phyloP scores from a whole-genome alignment of 352 stramenopile genomes.

The Pythium biforme region DNA sequence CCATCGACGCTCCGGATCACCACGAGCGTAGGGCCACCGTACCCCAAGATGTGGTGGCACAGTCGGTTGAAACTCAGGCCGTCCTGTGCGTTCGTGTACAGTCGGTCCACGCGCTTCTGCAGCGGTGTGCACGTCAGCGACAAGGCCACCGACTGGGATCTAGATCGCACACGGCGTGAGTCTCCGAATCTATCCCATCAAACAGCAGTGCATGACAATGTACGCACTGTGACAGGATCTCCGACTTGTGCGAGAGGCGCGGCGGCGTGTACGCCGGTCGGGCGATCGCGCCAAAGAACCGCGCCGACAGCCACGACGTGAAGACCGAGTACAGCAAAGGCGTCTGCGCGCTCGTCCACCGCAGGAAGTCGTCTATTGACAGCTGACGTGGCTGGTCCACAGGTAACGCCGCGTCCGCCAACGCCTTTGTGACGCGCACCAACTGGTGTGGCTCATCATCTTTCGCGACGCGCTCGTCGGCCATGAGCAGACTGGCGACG shows the following conservation, averaged over 20 bases:
- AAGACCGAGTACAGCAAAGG: conserved; percentile 80
- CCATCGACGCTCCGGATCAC: conserved; percentile 69
- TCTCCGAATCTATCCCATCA: background rate
- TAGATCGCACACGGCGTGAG: conserved; percentile 17
- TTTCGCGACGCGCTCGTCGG: conserved; percentile 26
- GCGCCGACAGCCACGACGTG: conserved; percentile 62
- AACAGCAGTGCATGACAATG: no score
- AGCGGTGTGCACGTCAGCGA: conserved; percentile 56
- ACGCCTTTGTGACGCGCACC: conserved; percentile 36
- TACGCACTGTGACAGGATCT: conserved; percentile 67
- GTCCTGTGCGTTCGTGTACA: conserved; percentile 82
- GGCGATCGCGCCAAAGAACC: conserved; percentile 49
- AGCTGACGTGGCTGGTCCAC: conserved; percentile 27
- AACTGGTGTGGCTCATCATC: conserved; percentile 37
- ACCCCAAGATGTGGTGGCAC: conserved; percentile 79
- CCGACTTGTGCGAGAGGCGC: conserved; percentile 52
- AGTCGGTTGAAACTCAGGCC: conserved; percentile 84
- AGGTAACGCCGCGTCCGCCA: conserved; percentile 43
- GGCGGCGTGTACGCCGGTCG: conserved; percentile 53
- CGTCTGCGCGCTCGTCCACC: conserved; percentile 56
- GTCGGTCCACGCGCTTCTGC: conserved; percentile 53
- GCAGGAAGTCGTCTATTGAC: conserved; percentile 59
- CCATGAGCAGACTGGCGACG: conserved; percentile 54
- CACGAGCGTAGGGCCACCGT: conserved; percentile 66
- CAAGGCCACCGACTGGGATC: conserved; percentile 63